Conservation (phyloP, 495 filamentous ascomycete species). For the Penicillium silybi region DNA sequence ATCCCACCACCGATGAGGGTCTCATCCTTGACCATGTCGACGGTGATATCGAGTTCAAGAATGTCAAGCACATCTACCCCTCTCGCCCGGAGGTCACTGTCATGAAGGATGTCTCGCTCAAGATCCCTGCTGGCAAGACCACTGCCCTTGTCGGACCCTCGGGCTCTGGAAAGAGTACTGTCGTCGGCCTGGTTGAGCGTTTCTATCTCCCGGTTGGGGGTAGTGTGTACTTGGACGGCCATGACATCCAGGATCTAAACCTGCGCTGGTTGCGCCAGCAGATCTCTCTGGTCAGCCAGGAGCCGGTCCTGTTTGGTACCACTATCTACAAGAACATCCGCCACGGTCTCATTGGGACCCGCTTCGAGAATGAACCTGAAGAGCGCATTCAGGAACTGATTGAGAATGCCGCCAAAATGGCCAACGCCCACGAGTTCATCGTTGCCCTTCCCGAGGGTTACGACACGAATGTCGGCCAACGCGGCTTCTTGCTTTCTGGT, state of each 20-base stretch:
- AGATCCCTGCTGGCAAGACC: slow-evolving; percentile 79
- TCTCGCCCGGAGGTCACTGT: slow-evolving; percentile 85
- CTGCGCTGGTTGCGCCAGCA: slow-evolving; percentile 89
- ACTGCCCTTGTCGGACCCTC: slow-evolving; percentile 85
- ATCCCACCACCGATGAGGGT: slow-evolving; percentile 71
- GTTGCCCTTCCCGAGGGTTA: slow-evolving; percentile 80
- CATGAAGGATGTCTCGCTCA: slow-evolving; percentile 74
- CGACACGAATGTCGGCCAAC: slow-evolving; percentile 91
- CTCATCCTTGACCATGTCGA: slow-evolving; percentile 64
- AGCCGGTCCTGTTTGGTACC: slow-evolving; percentile 67
- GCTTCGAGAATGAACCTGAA: slow-evolving; percentile 59
- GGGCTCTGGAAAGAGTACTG: slow-evolving; percentile 87
- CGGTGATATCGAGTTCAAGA: slow-evolving; percentile 75
- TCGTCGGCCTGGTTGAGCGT: slow-evolving; percentile 85
- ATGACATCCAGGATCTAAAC: slow-evolving; percentile 77
- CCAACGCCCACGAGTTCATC: slow-evolving; percentile 93
- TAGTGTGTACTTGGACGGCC: slow-evolving; percentile 74
- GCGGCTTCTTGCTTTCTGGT: slow-evolving; percentile 86
- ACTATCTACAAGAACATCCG: slow-evolving; percentile 85
- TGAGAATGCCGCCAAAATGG: slow-evolving; percentile 77
- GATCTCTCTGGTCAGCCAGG: slow-evolving; percentile 83
- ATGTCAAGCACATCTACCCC: slow-evolving; percentile 90
- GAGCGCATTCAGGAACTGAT: slow-evolving; percentile 68
- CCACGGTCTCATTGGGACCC: slow-evolving; percentile 84
- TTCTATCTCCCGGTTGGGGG: slow-evolving; percentile 90